Conservation (phyloP, 495 filamentous ascomycete genomes). For the Cryomyces minteri region DNA sequence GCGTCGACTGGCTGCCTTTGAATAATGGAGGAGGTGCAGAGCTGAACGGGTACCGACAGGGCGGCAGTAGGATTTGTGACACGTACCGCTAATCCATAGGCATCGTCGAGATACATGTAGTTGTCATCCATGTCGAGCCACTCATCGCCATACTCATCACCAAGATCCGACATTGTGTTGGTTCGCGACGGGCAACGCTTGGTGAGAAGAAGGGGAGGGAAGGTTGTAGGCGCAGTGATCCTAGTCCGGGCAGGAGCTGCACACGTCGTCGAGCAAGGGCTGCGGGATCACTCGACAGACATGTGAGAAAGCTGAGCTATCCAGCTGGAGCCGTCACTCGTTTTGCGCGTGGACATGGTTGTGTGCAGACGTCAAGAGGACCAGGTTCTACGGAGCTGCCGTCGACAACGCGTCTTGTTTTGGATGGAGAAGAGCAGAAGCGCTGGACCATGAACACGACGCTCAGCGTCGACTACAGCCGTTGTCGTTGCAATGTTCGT, state of each 20-base stretch:
- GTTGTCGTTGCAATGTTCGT: no score
- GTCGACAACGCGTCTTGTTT: no score
- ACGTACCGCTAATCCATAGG: conserved; percentile 15
- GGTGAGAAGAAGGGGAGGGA: neutral
- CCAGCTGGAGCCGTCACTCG: no score
- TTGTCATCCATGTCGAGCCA: conserved; percentile 7
- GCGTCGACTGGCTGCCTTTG: neutral
- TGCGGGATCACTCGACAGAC: no score
- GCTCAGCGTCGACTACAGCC: no score
- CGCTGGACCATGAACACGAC: no score
- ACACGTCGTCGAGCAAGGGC: neutral
- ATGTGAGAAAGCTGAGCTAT: no score
- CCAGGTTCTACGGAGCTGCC: no score
- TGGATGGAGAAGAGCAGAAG: no score
- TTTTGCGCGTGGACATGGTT: no score
- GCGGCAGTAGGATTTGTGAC: neutral
- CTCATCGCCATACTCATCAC: conserved; percentile 9
- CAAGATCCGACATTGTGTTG: neutral
- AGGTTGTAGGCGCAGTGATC: neutral
- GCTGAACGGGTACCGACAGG: no score
- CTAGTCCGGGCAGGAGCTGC: neutral
- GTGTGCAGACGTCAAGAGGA: no score
- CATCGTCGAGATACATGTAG: conserved; percentile 22
- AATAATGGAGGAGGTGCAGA: neutral
- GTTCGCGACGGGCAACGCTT: neutral